Conservation (phyloP, 108 stramenopile species). For the Aurantiochytrium sp. region DNA sequence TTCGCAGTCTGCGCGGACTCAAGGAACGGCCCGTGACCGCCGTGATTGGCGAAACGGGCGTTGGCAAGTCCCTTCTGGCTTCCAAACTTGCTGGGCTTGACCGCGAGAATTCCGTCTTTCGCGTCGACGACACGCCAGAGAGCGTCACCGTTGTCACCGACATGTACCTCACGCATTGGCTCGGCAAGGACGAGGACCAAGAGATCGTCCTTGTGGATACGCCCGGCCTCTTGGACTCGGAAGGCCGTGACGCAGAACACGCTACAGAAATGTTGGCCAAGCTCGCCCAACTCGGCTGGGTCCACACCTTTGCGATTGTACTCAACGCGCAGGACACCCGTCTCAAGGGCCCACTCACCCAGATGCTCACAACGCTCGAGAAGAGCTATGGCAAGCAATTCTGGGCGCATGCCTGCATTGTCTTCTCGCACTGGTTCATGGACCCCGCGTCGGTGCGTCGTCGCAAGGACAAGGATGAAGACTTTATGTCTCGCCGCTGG, state of each 20-base stretch:
- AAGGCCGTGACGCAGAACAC: neutral
- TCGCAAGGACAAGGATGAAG: neutral
- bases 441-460: neutral
- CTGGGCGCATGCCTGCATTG: neutral
- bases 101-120: neutral
- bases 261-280: neutral
- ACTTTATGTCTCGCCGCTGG: neutral
- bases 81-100: neutral
- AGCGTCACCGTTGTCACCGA: neutral
- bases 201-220: neutral
- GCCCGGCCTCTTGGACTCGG: neutral
- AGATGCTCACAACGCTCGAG: neutral
- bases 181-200: neutral
- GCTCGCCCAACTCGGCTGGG: neutral
- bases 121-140: neutral
- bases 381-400: neutral
- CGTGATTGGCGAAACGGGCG: neutral
- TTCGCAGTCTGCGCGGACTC: neutral
- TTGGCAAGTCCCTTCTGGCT: neutral
- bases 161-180: neutral
- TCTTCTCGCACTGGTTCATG: conserved; percentile 4
- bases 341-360: neutral
- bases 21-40: neutral
- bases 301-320: neutral
- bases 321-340: neutral